A percentile compares a stretch with the other conserved stretches of the same genome.
phyloP scores from a whole-genome alignment of 2,329 filamentous ascomycete genomes.

The Cladosporium sp. region DNA sequence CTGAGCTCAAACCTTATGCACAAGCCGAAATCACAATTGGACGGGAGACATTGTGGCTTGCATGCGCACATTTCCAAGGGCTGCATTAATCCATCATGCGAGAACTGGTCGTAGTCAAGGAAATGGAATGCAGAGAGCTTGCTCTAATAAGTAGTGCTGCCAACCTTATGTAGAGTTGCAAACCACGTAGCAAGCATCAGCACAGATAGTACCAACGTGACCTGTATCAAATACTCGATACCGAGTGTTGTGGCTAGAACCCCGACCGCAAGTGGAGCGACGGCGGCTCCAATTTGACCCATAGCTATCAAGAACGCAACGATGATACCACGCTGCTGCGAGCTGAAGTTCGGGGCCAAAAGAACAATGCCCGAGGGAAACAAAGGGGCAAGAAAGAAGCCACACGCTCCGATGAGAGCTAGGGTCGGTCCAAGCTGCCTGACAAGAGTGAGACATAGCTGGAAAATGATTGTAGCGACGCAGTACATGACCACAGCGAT shows the following conservation, averaged over 20 bases:
- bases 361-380: slow-evolving; percentile 3
- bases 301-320: not conserved
- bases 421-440: not conserved
- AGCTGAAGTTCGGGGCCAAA: not conserved
- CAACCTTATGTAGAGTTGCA: not conserved
- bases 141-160: no score
- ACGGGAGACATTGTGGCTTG: no score
- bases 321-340: not conserved
- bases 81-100: no score
- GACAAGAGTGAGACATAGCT: not conserved
- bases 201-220: not conserved
- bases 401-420: not conserved
- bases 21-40: no score
- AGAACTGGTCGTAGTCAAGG: no score
- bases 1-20: no score
- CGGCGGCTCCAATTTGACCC: slow-evolving; percentile 2
- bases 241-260: not conserved
- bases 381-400: slow-evolving; percentile 1
- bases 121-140: no score
- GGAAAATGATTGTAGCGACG: not conserved
- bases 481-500: not conserved
- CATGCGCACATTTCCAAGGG: no score
- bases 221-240: not conserved
- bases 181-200: not conserved
- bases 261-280: not conserved